These are phyloP conservation scores for Chaetomiaceae sp. DNA, from an alignment of 2,329 filamentous ascomycete species.

Conservation along the genomic window DNA sequence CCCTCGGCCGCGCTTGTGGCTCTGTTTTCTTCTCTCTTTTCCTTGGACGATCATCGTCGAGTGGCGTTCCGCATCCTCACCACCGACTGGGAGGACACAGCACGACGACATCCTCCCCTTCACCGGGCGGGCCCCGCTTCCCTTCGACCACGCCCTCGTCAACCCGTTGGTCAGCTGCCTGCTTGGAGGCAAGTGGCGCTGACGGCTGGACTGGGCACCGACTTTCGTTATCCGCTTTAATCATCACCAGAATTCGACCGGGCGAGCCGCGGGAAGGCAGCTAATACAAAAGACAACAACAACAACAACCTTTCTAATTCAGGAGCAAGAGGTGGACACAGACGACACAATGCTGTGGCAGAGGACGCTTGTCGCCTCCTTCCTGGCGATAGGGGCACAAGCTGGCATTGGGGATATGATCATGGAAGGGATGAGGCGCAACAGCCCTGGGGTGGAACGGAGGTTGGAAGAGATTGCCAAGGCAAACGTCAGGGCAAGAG, in stretches of 20 bases:
- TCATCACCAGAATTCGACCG: conserved; percentile 21
- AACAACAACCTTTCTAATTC: conserved; percentile 4
- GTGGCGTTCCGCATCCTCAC: conserved; percentile 19
- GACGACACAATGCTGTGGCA: conserved; percentile 35
- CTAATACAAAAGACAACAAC: conserved; percentile 11
- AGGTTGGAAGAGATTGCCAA: conserved; percentile 30
- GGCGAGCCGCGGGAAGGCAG: conserved; percentile 4
- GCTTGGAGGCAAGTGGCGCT: background rate
- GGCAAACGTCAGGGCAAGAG: conserved; percentile 18
- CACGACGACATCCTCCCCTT: conserved; percentile 27
- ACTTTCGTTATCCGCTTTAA: conserved; percentile 21
- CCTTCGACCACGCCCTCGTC: conserved; percentile 17
- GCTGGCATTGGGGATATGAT: conserved; percentile 32
- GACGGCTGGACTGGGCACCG: background rate
- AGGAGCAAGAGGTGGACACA: conserved; percentile 16
- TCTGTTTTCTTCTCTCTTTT: conserved; percentile 17
- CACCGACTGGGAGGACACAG: conserved; percentile 19
- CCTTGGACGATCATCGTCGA: conserved; percentile 18
- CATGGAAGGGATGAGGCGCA: conserved; percentile 25
- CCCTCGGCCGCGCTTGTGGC: background rate
- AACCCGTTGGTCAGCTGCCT: conserved; percentile 3
- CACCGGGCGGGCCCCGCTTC: conserved; percentile 33
- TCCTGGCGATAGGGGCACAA: conserved; percentile 35
- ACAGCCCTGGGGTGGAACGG: conserved; percentile 27
- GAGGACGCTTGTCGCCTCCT: conserved; percentile 32